These are phyloP conservation scores for Posidonia australis DNA, from an alignment of 106 monocot species.

Conservation along the genomic window DNA sequence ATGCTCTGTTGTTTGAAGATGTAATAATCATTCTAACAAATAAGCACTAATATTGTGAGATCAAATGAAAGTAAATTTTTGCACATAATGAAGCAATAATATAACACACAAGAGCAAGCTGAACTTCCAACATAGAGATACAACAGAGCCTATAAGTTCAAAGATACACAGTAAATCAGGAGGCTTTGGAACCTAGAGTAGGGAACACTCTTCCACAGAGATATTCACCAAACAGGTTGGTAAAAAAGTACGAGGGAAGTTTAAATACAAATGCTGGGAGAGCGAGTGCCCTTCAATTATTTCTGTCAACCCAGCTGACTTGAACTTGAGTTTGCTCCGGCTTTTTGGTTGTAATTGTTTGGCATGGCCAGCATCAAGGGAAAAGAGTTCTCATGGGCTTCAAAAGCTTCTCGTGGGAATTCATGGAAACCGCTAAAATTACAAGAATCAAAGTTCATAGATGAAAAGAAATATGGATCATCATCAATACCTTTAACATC, in stretches of 20 bases:
- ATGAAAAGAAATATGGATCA: slow-evolving; percentile 4
- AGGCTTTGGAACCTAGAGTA: neutral
- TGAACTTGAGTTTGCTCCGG: slow-evolving; percentile 3
- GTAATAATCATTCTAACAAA: no score
- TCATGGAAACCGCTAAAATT: slow-evolving; percentile 9
- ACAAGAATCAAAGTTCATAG: slow-evolving; percentile 14
- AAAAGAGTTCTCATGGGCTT: slow-evolving; percentile 10
- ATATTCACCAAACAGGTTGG: no score
- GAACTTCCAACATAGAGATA: neutral
- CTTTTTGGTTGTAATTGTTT: neutral
- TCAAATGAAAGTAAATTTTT: no score
- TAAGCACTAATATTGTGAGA: no score
- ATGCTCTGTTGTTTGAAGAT: no score
- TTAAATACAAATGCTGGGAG: neutral
- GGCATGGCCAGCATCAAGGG: slow-evolving; percentile 3
- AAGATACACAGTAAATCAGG: neutral
- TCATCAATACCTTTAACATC: slow-evolving; percentile 14
- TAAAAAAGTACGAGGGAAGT: no score
- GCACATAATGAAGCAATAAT: no score
- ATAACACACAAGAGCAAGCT: neutral
- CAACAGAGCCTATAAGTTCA: neutral
- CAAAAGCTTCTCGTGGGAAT: slow-evolving; percentile 11
- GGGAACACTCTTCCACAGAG: neutral
- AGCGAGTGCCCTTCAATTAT: neutral
- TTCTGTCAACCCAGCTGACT: neutral